Evolutionary conservation across 306 rosid species (phyloP).

Genomic region (Dalbergia cultrata): DNA sequence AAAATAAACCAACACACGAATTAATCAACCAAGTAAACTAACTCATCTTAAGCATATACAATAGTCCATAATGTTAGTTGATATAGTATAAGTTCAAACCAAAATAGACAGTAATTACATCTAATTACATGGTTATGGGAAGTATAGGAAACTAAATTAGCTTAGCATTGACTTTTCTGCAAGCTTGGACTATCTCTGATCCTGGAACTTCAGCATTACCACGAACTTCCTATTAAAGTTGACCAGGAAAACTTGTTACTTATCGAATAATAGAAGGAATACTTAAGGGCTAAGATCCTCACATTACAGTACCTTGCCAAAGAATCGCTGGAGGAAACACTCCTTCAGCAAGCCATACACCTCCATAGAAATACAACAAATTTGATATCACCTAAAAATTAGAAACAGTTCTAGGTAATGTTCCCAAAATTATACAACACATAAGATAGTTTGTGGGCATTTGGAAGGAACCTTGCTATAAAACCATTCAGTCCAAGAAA

Average conservation of each 20-base stretch:
- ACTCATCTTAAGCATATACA: too few species aligned
- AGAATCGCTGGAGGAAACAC: slow-evolving; percentile 87
- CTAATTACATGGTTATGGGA: too few species aligned
- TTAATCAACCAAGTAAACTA: too few species aligned
- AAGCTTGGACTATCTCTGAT: slow-evolving; percentile 92
- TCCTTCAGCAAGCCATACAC: slow-evolving; percentile 85
- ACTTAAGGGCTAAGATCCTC: slow-evolving; percentile 9
- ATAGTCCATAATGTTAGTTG: too few species aligned
- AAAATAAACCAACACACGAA: too few species aligned
- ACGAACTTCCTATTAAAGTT: slow-evolving; percentile 74
- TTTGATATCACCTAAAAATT: slow-evolving; percentile 76
- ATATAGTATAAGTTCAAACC: too few species aligned
- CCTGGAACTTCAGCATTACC: slow-evolving; percentile 86
- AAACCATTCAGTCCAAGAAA: slow-evolving; percentile 95
- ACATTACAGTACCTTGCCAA: slow-evolving; percentile 77
- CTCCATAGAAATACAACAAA: slow-evolving; percentile 84
- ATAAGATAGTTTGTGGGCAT: slow-evolving; percentile 2
- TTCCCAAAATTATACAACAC: slow-evolving; percentile 29
- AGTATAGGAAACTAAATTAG: slow-evolving; percentile 38
- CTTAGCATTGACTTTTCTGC: slow-evolving; percentile 74
- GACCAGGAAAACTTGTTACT: slow-evolving; percentile 18
- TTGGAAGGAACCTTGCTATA: slow-evolving; percentile 75
- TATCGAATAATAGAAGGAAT: not conserved
- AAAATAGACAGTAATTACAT: too few species aligned
- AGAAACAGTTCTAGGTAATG: slow-evolving; percentile 38